phyloP scores from a whole-genome alignment of 164 flowering plant genomes.

The Chimonanthus salicifolius region DNA sequence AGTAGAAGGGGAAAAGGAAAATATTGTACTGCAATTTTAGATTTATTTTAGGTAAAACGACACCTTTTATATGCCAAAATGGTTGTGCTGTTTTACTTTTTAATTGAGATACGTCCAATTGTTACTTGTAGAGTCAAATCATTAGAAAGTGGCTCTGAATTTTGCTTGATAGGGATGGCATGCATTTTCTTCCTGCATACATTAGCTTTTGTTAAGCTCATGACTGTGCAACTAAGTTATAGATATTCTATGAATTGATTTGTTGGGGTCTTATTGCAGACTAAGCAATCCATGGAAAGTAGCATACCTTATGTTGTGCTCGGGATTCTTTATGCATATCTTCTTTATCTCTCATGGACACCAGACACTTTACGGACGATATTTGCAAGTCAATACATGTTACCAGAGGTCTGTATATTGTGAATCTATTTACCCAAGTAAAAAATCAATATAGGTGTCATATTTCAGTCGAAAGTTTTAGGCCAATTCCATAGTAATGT shows the following conservation, averaged over 20 bases:
- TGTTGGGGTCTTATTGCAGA: constrained; percentile 38
- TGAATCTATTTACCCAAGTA: not conserved
- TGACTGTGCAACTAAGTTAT: not conserved
- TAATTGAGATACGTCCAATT: too few species aligned
- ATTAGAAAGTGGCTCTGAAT: too few species aligned
- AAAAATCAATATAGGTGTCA: not conserved
- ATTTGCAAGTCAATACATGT: constrained; percentile 81
- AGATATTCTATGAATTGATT: constrained; percentile 2
- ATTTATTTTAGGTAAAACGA: too few species aligned
- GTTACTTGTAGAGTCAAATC: too few species aligned
- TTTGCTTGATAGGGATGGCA: too few species aligned
- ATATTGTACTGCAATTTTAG: too few species aligned
- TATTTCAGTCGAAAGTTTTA: too few species aligned
- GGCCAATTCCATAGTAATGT: too few species aligned
- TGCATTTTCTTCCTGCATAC: too few species aligned
- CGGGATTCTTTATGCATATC: constrained; percentile 72
- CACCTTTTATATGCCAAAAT: too few species aligned
- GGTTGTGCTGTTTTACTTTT: too few species aligned
- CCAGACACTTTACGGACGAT: constrained; percentile 71
- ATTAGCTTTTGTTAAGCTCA: not conserved
- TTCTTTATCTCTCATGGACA: constrained; percentile 86
- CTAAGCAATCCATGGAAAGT: constrained; percentile 70
- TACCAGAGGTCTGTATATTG: constrained; percentile 69
- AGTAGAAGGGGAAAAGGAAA: too few species aligned
- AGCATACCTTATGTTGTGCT: constrained; percentile 66